phyloP scores from a whole-genome alignment of 2,329 filamentous ascomycete genomes.

The Clarireedia hainanense region DNA sequence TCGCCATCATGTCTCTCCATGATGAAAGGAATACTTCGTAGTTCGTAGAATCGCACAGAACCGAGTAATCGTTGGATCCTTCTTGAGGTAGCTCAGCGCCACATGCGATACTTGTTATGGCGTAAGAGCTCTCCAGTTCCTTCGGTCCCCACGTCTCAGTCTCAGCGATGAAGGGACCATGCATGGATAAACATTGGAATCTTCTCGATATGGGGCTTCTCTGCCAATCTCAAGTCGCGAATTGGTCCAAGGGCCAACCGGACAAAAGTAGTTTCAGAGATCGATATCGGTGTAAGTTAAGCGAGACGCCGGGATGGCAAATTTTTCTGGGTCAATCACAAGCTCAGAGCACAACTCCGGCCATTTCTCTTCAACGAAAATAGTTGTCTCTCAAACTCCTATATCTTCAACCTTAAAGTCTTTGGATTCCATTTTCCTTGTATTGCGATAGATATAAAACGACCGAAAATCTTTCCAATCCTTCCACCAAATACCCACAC shows the following conservation, averaged over 20 bases:
- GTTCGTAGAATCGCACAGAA: not conserved
- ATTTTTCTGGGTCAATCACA: not conserved
- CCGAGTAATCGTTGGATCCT: not conserved
- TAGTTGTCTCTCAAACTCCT: not conserved
- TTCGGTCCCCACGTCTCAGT: not conserved
- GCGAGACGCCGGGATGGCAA: not conserved
- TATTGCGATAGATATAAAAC: not conserved
- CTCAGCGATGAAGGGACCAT: not conserved
- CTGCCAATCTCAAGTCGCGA: not conserved
- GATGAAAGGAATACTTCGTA: not conserved
- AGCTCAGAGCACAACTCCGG: not conserved
- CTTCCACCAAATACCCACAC: not conserved
- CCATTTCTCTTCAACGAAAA: not conserved
- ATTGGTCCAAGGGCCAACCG: not conserved
- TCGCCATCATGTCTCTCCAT: no score
- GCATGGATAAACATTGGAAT: not conserved
- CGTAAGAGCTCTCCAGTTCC: not conserved
- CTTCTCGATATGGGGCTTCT: not conserved
- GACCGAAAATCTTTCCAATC: not conserved
- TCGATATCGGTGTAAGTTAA: not conserved
- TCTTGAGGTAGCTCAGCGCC: not conserved
- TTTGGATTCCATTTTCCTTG: not conserved
- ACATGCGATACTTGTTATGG: not conserved
- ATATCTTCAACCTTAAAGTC: not conserved
- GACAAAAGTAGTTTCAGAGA: not conserved